Percentiles rank a stretch among this genome's conserved stretches.
Evolutionary conservation across 2,329 filamentous ascomycete genomes (phyloP).

Genomic region (Xenoacremonium recifei): DNA sequence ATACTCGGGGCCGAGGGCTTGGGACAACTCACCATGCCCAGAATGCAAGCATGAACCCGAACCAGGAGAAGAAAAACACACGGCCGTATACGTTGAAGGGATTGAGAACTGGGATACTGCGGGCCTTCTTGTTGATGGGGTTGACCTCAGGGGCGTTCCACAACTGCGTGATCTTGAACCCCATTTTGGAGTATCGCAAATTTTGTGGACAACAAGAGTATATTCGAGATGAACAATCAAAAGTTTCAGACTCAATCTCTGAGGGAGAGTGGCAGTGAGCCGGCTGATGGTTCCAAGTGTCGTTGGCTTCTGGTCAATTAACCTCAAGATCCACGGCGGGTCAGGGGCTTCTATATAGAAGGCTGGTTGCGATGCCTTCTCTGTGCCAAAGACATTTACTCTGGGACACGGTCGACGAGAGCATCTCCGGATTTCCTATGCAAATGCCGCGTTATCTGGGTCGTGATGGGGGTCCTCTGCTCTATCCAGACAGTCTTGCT

Average conservation of each 20-base stretch:
- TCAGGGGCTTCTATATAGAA: neutral
- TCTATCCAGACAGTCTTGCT: slow-evolving; percentile 12
- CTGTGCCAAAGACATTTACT: neutral
- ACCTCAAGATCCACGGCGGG: neutral
- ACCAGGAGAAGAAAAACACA: slow-evolving; percentile 88
- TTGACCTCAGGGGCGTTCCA: slow-evolving; percentile 66
- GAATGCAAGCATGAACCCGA: slow-evolving; percentile 84
- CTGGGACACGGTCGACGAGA: neutral
- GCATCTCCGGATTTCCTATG: slow-evolving; percentile 25
- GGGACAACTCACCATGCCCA: slow-evolving; percentile 64
- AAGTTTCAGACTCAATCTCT: too few relatives aligned
- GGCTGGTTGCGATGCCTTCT: neutral
- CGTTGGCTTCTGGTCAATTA: neutral
- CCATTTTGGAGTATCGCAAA: slow-evolving; percentile 27
- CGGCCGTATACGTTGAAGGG: slow-evolving; percentile 76
- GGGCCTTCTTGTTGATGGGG: slow-evolving; percentile 80
- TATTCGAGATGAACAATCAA: neutral
- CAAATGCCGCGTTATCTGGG: slow-evolving; percentile 5
- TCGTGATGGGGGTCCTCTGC: slow-evolving; percentile 12
- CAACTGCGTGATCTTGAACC: slow-evolving; percentile 25
- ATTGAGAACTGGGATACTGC: slow-evolving; percentile 76
- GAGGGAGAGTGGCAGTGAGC: neutral
- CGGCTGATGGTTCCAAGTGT: neutral
- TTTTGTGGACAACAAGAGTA: neutral
- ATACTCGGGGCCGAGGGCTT: neutral